Conservation (phyloP, 2,329 filamentous ascomycete species). For the Tolypocladium nubicola region DNA sequence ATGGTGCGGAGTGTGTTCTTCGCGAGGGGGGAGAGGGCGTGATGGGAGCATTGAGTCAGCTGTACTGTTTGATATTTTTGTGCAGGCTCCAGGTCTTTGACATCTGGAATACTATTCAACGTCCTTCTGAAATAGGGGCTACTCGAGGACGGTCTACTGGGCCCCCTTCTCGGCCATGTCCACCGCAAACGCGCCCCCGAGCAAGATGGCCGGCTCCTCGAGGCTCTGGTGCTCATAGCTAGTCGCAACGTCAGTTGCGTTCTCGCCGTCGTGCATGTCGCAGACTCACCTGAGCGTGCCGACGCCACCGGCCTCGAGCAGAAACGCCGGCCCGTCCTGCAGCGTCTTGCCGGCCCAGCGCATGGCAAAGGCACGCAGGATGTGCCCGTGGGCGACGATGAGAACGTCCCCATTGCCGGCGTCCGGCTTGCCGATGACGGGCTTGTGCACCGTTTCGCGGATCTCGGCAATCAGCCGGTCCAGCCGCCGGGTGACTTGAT, state of each 20-base stretch:
- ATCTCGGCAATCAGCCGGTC: constrained; percentile 71
- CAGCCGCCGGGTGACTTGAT: constrained; percentile 60
- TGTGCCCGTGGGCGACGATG: constrained; percentile 84
- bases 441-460: constrained; percentile 51
- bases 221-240: constrained; percentile 75
- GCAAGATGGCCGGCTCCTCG: constrained; percentile 67
- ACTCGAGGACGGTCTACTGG: background rate
- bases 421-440: constrained; percentile 45
- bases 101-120: background rate
- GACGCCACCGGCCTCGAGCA: constrained; percentile 83
- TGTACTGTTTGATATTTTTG: background rate
- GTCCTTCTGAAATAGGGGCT: background rate
- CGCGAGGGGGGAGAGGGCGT: constrained; percentile 12
- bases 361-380: constrained; percentile 78
- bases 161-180: constrained; percentile 19
- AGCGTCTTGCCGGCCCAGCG: constrained; percentile 70
- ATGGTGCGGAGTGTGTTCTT: constrained; percentile 29
- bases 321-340: constrained; percentile 63
- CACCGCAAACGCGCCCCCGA: constrained; percentile 61
- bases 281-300: constrained; percentile 58
- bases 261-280: background rate
- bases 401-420: constrained; percentile 28
- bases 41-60: background rate
- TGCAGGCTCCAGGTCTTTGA: background rate
- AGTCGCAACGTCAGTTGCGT: background rate